Base-by-base conservation (phyloP, 768 basidiomycete genomes). In the Lactarius pseudohatsudake region DNA sequence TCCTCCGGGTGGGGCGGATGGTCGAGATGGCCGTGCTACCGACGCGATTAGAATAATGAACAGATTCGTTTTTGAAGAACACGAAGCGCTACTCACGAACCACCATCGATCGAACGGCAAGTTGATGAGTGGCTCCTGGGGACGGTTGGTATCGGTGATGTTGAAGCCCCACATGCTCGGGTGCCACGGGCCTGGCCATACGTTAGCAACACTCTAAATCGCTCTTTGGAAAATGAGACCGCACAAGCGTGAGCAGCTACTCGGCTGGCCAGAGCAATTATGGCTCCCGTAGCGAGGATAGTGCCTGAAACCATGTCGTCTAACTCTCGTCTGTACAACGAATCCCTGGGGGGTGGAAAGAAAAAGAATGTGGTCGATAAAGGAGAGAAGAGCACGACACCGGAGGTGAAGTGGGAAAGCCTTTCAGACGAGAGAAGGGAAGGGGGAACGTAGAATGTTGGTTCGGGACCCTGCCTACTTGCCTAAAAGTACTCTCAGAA, bases 141-240 rank as follows among this genome's bases (percentile, higher is more conserved):
- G 79, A 18, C 80, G 74, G 67, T 77, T 76, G 5, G 72, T 73
- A 13, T 67, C 32, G 15, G 76, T 76, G 7, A 76, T 74, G 65
- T 81, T 80, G 73, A 78, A 81, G 3, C 80, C 80, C 61, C 66
- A 81, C 76, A 79, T 80, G 56, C 72, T 72, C 0, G 72, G 70
- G 54, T 77, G 71, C 71, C 71, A 79, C 2, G 79, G 55, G 2
- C 72, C 75, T 78, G 56, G n/a, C 18, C 5, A 32, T 57, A 43
- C 26, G 15, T 67, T 11, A 62, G 47, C 7, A 8, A 15, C n/a
- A 34, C 36, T 18, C 32, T n/a, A n/a, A 30, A 32, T n/a, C 7
- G 20, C 30, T 20, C 20, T 45, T 34, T 4, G 16, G 1, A 20
- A 67, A 6, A 30, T 20, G 15, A 15, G 20, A 16, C 13, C 66